Conservation (phyloP, 2,329 filamentous ascomycete genomes). For the Aspergillus tubingensis region DNA sequence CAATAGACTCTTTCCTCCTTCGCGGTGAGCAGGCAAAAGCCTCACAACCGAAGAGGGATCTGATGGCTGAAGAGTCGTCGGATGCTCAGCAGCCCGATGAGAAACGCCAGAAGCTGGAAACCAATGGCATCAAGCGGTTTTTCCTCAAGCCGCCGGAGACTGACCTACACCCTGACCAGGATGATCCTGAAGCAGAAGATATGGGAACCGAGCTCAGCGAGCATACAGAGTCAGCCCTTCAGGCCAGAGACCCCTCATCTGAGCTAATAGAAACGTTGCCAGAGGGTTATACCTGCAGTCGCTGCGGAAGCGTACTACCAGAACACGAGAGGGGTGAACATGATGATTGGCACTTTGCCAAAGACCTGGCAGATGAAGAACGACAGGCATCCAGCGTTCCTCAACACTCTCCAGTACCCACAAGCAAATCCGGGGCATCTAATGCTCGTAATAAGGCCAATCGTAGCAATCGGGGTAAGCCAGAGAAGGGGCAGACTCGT, state of each 20-base stretch:
- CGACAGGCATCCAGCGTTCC: constrained; percentile 36
- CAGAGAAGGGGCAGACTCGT: constrained; percentile 41
- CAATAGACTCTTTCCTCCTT: constrained; percentile 83
- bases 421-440: constrained; percentile 18
- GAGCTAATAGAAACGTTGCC: neutral
- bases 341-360: constrained; percentile 91
- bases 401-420: constrained; percentile 17
- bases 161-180: constrained; percentile 13
- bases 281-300: constrained; percentile 57
- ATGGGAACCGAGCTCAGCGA: neutral
- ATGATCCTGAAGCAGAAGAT: neutral
- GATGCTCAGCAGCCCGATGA: constrained; percentile 25
- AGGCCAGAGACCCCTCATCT: neutral
- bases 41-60: constrained; percentile 30
- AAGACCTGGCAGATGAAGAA: constrained; percentile 73
- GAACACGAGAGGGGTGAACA: constrained; percentile 70
- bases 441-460: constrained; percentile 27
- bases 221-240: neutral
- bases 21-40: constrained; percentile 61
- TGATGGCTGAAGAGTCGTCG: constrained; percentile 13
- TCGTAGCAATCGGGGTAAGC: constrained; percentile 30
- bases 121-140: constrained; percentile 59
- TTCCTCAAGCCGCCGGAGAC: constrained; percentile 48
- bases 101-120: constrained; percentile 53
- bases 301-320: constrained; percentile 65